Base-by-base conservation (phyloP, 225 moss, liverwort and hornwort genomes). In the Rhytidiadelphus loreus region DNA sequence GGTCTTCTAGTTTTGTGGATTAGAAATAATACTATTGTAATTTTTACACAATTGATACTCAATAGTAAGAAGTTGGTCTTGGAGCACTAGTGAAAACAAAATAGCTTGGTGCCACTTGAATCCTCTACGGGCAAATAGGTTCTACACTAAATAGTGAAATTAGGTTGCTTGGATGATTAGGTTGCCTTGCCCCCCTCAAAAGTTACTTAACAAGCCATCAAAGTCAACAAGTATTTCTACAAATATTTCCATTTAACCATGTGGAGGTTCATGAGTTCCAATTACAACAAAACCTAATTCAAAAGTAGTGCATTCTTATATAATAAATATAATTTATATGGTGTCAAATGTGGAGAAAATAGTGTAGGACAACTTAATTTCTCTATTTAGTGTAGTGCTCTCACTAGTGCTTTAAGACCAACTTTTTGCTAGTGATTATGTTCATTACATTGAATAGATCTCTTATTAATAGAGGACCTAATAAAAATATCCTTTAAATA, bases 51-150 rank as follows among this genome's bases (percentile, higher is more conserved):
- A 1, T 12, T 66, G n/a, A n/a, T 22, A 35, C 11, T 35, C 5
- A 15, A 3, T 37, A 69, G 14, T 70, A 25, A 25, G 41, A 41
- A 41, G 5, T 70, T 70, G 8, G 70, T 8, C 8, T 25, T 3
- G 1, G 0, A 41, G 12, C 2, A 12, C n/a, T 1, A 37, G 2
- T 37, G 21, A 12, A 66, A 37, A n/a, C 12, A 68, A 9, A 0
- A 68, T 0, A 39, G 13, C 0, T n/a, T 68, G 7, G 22, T 66
- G 22, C 22, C 1, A n/a, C n/a, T n/a, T n/a, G 4, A n/a, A 7
- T 12, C 21, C 0, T 2, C 0, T 66, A 3, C 12, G 6, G n/a
- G 12, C 21, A n/a, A n/a, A 8, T 2, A 66, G 1, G 12, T 0
- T n/a, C 21, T 22, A 19, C 9, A 17, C 18, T 7, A 35, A 33